A percentile compares a stretch with the other conserved stretches of the same genome.
Evolutionary conservation across 495 filamentous ascomycete species (phyloP).

Genomic region (Tricharina praecox): DNA sequence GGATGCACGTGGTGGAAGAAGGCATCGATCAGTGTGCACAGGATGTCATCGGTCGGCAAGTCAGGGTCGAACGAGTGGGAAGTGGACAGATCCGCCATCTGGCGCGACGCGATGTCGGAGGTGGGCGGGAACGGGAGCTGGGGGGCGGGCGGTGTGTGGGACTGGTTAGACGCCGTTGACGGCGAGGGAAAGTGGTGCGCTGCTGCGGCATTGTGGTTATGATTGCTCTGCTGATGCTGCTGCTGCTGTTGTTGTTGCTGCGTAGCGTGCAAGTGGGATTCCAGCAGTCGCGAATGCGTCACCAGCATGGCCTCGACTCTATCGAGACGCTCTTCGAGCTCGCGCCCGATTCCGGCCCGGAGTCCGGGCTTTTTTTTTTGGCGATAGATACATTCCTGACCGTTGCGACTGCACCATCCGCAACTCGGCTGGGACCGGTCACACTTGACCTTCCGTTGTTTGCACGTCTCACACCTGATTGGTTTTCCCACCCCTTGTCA

Average conservation of each 20-base stretch:
- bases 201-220: constrained; percentile 9
- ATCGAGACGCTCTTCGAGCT: constrained; percentile 65
- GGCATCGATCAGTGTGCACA: constrained; percentile 65
- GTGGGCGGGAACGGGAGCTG: constrained; percentile 25
- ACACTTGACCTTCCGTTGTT: constrained; percentile 53
- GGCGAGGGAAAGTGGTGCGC: constrained; percentile 20
- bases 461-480: constrained; percentile 25
- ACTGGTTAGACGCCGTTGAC: constrained; percentile 21
- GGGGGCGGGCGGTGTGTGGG: too few relatives aligned
- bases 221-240: constrained; percentile 10
- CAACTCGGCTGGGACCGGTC: constrained; percentile 70
- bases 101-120: constrained; percentile 16
- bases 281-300: constrained; percentile 31
- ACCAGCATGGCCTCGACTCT: constrained; percentile 36
- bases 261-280: constrained; percentile 29
- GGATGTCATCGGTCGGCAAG: constrained; percentile 67
- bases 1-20: constrained; percentile 87
- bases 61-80: constrained; percentile 47
- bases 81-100: constrained; percentile 23
- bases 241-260: constrained; percentile 26
- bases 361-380: constrained; percentile 31
- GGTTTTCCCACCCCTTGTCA: neutral
- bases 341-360: constrained; percentile 70
- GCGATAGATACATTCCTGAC: constrained; percentile 28
- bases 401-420: constrained; percentile 74